Evolutionary conservation across 768 basidiomycete species (phyloP).

Genomic region (Tricholoma sp.): DNA sequence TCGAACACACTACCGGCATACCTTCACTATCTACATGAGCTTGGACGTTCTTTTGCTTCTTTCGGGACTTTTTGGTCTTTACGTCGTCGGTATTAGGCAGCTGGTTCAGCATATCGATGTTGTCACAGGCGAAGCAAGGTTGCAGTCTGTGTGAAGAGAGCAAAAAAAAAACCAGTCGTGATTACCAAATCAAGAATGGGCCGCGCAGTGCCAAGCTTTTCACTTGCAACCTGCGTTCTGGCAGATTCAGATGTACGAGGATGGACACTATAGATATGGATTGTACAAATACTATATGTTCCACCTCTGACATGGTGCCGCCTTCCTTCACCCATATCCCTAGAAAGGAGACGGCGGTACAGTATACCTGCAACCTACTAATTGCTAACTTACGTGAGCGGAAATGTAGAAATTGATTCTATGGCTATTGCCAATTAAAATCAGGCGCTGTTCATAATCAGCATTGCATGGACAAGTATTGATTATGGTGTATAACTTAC

Average conservation of each 20-base stretch:
- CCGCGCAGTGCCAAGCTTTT: too few relatives aligned
- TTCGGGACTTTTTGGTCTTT: slow-evolving; percentile 23
- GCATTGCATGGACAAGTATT: not conserved
- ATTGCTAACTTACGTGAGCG: too few relatives aligned
- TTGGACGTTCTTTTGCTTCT: slow-evolving; percentile 15
- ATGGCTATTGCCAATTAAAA: not conserved
- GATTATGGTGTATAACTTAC: slow-evolving; percentile 1
- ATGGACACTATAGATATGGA: not conserved
- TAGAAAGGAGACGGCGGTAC: not conserved
- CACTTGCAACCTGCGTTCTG: too few relatives aligned
- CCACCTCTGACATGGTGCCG: not conserved
- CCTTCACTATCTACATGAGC: not conserved
- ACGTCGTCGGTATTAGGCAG: slow-evolving; percentile 6
- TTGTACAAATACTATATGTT: not conserved
- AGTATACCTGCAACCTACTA: too few relatives aligned
- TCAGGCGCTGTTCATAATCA: not conserved
- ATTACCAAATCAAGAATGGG: not conserved
- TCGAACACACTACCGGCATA: not conserved
- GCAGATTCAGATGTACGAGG: not conserved
- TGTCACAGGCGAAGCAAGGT: not conserved
- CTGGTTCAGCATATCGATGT: slow-evolving; percentile 23
- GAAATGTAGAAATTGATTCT: not conserved
- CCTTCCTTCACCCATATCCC: not conserved
- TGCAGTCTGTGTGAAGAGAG: not conserved
- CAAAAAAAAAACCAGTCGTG: not conserved